phyloP scores from a whole-genome alignment of 2,329 filamentous ascomycete species.

The Ceratocystis cacaofunesta region DNA sequence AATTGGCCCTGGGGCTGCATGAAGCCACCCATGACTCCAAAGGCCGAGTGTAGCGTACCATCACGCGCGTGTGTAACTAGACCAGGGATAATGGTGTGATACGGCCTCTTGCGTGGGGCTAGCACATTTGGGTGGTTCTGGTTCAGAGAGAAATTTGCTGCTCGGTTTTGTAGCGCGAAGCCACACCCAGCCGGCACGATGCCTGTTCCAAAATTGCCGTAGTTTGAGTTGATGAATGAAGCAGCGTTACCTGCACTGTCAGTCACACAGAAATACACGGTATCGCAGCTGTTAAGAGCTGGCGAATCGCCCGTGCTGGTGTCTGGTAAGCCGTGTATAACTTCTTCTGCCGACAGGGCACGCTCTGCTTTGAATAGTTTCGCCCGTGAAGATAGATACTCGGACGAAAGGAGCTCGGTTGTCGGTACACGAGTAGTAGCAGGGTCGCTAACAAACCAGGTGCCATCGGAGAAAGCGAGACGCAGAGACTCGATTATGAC shows the following conservation, averaged over 20 bases:
- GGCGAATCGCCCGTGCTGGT: constrained; percentile 40
- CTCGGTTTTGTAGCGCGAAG: constrained; percentile 89
- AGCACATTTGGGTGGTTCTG: constrained; percentile 63
- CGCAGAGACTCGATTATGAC: constrained; percentile 76
- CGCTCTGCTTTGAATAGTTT: constrained; percentile 42
- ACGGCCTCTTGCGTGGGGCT: constrained; percentile 72
- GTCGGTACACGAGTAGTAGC: constrained; percentile 55
- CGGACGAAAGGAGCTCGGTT: constrained; percentile 50
- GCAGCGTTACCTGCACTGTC: constrained; percentile 77
- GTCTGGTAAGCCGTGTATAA: constrained; percentile 44
- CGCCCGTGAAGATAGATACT: constrained; percentile 59
- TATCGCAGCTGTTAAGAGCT: constrained; percentile 74
- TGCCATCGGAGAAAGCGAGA: constrained; percentile 77
- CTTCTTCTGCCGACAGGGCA: constrained; percentile 46
- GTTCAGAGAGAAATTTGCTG: constrained; percentile 66
- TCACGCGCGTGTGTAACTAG: constrained; percentile 68
- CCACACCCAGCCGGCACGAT: constrained; percentile 79
- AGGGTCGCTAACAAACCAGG: constrained; percentile 83
- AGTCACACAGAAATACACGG: constrained; percentile 81
- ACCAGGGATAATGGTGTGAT: constrained; percentile 95
- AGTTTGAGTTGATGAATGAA: constrained; percentile 95
- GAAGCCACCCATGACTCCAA: constrained; percentile 95
- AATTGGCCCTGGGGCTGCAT: constrained; percentile 98
- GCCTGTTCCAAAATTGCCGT: constrained; percentile 70
- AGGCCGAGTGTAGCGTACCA: constrained; percentile 64